A percentile compares a stretch with the other conserved stretches of the same genome.
Conservation (phyloP, 768 basidiomycete species). For the Podaxis sp. region DNA sequence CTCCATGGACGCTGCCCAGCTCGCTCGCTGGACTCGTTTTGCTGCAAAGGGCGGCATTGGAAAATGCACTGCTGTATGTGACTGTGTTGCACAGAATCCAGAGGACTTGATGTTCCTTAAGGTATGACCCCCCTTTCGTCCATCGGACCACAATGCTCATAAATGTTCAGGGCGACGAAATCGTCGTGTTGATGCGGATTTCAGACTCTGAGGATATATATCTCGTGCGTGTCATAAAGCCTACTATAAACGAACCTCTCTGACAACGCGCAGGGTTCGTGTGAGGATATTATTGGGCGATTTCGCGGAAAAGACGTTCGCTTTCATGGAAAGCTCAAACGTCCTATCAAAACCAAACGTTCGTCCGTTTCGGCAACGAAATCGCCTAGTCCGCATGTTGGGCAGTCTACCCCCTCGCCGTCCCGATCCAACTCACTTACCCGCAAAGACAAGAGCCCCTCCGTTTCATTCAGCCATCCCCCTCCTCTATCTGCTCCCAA, state of each 20-base stretch:
- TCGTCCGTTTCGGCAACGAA: conserved; percentile 35
- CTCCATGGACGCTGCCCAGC: conserved; percentile 68
- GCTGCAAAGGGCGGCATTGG: conserved; percentile 86
- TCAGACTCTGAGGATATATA: conserved; percentile 51
- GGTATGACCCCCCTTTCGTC: conserved; percentile 38
- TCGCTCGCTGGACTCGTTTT: conserved; percentile 82
- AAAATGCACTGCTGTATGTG: conserved; percentile 67
- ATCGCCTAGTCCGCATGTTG: conserved; percentile 13
- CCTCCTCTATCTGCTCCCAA: background rate
- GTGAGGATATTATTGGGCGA: conserved; percentile 83
- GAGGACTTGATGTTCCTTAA: conserved; percentile 89
- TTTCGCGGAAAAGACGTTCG: conserved; percentile 65
- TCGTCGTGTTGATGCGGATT: conserved; percentile 75
- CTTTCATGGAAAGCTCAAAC: conserved; percentile 76
- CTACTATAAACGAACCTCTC: background rate
- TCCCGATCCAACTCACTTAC: conserved; percentile 2
- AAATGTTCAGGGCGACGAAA: conserved; percentile 66
- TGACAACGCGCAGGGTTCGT: conserved; percentile 60
- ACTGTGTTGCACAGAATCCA: conserved; percentile 71
- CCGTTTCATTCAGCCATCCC: background rate
- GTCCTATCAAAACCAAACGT: conserved; percentile 75
- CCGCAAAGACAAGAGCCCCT: conserved; percentile 5
- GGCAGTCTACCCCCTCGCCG: conserved; percentile 10
- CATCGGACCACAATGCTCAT: background rate
- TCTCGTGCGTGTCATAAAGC: conserved; percentile 43